A percentile compares a stretch with the other conserved stretches of the same genome.
Conservation (phyloP, 495 filamentous ascomycete genomes). For the Tetracladium setigerum region DNA sequence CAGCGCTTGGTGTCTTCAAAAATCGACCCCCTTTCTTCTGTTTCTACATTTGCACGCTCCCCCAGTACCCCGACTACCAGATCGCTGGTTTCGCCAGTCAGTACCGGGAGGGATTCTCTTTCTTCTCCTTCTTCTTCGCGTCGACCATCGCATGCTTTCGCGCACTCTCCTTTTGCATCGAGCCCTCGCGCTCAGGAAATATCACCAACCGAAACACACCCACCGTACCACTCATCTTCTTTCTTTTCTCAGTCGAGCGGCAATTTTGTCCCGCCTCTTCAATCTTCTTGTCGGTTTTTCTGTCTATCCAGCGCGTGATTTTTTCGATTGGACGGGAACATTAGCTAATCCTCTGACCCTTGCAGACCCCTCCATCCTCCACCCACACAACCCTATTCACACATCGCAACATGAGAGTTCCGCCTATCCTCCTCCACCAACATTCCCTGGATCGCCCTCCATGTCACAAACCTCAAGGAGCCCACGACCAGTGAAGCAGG, state of each 20-base stretch:
- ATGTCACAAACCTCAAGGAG: conserved; percentile 21
- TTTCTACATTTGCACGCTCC: conserved; percentile 25
- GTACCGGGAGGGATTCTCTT: conserved; percentile 24
- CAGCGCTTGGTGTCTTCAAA: conserved; percentile 22
- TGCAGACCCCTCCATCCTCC: conserved; percentile 19
- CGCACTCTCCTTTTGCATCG: conserved; percentile 16
- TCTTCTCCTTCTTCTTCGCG: conserved; percentile 31
- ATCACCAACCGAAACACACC: conserved; percentile 9
- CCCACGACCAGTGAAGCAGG: conserved; percentile 17
- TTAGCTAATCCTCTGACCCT: conserved; percentile 7
- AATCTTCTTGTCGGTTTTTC: conserved; percentile 57
- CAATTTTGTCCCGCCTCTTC: conserved; percentile 52
- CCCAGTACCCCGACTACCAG: conserved; percentile 21
- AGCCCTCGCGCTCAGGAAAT: conserved; percentile 16
- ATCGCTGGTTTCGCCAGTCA: conserved; percentile 25
- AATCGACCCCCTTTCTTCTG: conserved; percentile 23
- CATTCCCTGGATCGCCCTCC: conserved; percentile 20
- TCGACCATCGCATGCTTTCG: conserved; percentile 22
- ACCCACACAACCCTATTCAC: conserved; percentile 24
- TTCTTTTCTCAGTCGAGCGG: conserved; percentile 54
- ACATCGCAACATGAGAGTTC: conserved; percentile 15
- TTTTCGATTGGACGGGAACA: conserved; percentile 1
- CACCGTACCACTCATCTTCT: conserved; percentile 28
- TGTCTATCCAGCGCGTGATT: conserved; percentile 16
- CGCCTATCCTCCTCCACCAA: conserved; percentile 16